phyloP scores from a whole-genome alignment of 441 rosid genomes.

The Populus hybrid region DNA sequence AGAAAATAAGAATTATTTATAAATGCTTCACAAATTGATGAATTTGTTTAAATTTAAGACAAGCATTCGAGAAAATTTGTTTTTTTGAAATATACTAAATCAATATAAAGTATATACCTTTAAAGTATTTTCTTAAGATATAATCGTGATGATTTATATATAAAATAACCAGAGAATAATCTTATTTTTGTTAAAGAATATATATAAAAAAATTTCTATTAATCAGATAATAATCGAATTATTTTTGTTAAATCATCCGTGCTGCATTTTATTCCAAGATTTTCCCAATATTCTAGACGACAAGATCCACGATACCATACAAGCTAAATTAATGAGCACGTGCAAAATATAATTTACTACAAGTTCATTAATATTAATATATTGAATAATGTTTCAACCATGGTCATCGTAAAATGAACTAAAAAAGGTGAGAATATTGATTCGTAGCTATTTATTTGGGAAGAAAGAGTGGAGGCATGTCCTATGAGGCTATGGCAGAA shows the following conservation, averaged over 20 bases:
- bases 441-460: neutral
- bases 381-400: neutral
- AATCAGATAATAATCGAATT: no score
- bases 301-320: neutral
- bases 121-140: no score
- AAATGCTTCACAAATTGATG: no score
- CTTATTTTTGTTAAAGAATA: neutral
- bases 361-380: neutral
- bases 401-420: neutral
- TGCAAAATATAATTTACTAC: neutral
- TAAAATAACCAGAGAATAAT: no score
- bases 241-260: neutral
- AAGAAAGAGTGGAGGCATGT: neutral
- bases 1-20: no score
- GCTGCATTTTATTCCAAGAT: neutral
- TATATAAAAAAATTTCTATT: neutral
- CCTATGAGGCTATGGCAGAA: no score
- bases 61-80: no score
- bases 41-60: no score
- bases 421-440: neutral
- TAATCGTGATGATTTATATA: no score
- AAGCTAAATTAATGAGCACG: neutral
- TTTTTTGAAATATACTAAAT: no score
- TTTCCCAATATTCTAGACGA: slow-evolving; percentile 6
- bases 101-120: no score